Evolutionary conservation across 2,329 filamentous ascomycete genomes (phyloP).

Genomic region (Pyricularia sp.): DNA sequence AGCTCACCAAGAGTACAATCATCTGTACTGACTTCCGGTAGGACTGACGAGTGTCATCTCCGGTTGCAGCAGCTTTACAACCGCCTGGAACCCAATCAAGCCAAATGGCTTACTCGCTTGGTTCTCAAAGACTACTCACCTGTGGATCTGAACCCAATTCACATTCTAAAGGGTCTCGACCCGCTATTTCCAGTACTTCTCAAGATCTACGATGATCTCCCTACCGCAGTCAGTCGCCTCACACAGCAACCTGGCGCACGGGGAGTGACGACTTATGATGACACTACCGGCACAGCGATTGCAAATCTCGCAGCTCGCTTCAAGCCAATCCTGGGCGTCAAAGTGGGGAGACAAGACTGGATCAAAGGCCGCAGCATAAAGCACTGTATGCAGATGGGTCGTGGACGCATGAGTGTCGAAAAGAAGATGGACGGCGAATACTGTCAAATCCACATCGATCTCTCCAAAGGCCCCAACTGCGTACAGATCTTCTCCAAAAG

Average conservation of each 20-base stretch:
- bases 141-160: constrained; percentile 46
- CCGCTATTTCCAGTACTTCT: constrained; percentile 61
- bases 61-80: constrained; percentile 48
- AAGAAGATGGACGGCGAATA: constrained; percentile 85
- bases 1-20: constrained; percentile 55
- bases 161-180: constrained; percentile 54
- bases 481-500: constrained; percentile 89
- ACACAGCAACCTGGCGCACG: not conserved
- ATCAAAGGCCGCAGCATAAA: constrained; percentile 62
- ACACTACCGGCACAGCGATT: constrained; percentile 3
- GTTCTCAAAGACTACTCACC: constrained; percentile 70
- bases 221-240: not conserved
- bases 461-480: constrained; percentile 39
- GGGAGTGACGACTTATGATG: not conserved
- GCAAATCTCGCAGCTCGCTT: constrained; percentile 24
- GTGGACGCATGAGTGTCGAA: constrained; percentile 60
- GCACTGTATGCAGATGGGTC: constrained; percentile 59
- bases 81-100: constrained; percentile 55
- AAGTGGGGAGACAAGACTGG: constrained; percentile 56
- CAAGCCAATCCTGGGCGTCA: constrained; percentile 48
- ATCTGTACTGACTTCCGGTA: constrained; percentile 8
- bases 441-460: constrained; percentile 76
- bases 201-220: constrained; percentile 59
- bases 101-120: constrained; percentile 80
- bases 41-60: constrained; percentile 19